phyloP scores from a whole-genome alignment of 73 alveolate species.

The Paramecium tetraurelia region DNA sequence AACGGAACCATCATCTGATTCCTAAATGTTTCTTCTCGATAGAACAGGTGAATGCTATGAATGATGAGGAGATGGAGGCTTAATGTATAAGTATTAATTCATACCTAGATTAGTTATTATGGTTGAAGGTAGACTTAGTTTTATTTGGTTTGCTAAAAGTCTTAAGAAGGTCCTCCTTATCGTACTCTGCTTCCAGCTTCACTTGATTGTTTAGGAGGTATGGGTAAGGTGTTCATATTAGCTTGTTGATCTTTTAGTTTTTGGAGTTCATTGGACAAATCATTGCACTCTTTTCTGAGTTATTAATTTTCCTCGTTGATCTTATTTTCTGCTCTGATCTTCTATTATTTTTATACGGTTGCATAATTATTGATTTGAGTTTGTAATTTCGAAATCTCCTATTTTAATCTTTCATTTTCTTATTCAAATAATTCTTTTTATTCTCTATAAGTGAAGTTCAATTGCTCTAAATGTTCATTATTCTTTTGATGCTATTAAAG shows the following conservation, averaged over 20 bases:
- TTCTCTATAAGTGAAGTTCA: neutral
- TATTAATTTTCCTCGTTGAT: neutral
- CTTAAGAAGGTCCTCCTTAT: neutral
- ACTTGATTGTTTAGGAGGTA: neutral
- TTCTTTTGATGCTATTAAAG: constrained; percentile 2
- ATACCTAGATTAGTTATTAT: neutral
- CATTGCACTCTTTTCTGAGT: neutral
- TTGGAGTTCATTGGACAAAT: neutral
- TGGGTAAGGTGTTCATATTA: neutral
- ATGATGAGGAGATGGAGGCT: constrained; percentile 23
- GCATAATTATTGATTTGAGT: neutral
- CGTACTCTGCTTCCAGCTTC: constrained; percentile 10
- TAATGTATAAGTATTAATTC: neutral
- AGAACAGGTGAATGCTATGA: neutral
- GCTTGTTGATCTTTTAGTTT: neutral
- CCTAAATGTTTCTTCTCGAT: neutral
- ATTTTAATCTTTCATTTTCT: neutral
- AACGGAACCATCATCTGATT: neutral
- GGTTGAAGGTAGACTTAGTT: neutral
- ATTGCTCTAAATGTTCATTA: neutral
- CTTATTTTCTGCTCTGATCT: neutral
- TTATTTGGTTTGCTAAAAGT: neutral
- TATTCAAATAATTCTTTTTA: constrained; percentile 9
- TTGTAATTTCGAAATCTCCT: neutral
- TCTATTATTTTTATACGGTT: neutral